Percentiles rank a stretch among this genome's conserved stretches.
Conservation (phyloP, 2,329 filamentous ascomycete genomes). For the Claviceps paspali region DNA sequence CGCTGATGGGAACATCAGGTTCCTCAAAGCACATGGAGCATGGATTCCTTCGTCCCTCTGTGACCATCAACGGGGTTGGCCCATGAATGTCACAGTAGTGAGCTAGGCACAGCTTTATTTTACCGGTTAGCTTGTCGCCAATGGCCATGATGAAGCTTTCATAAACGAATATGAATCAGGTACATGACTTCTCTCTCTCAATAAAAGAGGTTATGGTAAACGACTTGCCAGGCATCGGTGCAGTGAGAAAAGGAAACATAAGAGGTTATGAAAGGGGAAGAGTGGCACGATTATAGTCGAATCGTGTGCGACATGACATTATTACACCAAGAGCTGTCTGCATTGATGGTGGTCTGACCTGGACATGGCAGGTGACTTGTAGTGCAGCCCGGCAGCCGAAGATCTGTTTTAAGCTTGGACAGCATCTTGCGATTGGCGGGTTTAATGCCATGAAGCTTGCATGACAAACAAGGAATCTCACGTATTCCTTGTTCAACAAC, state of each 20-base stretch:
- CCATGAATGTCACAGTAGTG: conserved; percentile 59
- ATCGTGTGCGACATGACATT: background rate
- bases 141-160: conserved; percentile 12
- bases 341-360: conserved; percentile 1
- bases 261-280: background rate
- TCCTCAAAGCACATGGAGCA: conserved; percentile 44
- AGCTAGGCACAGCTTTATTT: conserved; percentile 48
- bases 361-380: conserved; percentile 3
- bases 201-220: background rate
- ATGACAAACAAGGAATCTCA: conserved; percentile 3
- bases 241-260: background rate
- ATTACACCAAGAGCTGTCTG: background rate
- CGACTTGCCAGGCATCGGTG: background rate
- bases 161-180: background rate
- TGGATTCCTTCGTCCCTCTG: conserved; percentile 46
- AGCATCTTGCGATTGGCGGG: background rate
- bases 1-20: conserved; percentile 2
- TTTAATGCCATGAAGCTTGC: conserved; percentile 1
- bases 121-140: conserved; percentile 17
- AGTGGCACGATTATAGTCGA: background rate
- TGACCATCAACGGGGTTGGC: conserved; percentile 55
- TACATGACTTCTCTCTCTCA: background rate
- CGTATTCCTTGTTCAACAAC: conserved; percentile 1
- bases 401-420: background rate
- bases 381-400: conserved; percentile 1